Conservation (phyloP, 148 eudicot genomes). For the Nepenthes gracilis region DNA sequence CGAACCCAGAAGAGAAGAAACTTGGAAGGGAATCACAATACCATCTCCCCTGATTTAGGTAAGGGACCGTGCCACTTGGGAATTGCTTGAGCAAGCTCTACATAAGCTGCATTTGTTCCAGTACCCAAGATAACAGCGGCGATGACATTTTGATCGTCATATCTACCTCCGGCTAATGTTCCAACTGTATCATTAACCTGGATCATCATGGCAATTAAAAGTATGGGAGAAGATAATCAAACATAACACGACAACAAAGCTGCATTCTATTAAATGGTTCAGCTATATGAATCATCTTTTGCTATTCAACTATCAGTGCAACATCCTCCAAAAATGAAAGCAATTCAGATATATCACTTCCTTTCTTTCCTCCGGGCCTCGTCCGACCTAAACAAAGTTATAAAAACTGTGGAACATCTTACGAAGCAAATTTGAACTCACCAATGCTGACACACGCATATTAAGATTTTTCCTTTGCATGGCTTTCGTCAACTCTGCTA, state of each 20-base stretch:
- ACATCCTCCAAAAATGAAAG: not conserved
- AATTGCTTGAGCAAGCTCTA: slow-evolving; percentile 80
- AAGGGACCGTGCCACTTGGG: slow-evolving; percentile 88
- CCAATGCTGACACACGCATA: slow-evolving; percentile 96
- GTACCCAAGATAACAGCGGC: slow-evolving; percentile 97
- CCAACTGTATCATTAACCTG: slow-evolving; percentile 98
- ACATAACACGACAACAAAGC: too few species aligned
- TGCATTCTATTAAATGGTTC: too few species aligned
- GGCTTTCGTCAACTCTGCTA: slow-evolving; percentile 73
- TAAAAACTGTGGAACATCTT: not conserved
- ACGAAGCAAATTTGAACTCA: slow-evolving; percentile 12
- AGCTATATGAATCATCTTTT: not conserved
- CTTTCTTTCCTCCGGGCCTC: too few species aligned
- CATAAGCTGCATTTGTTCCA: slow-evolving; percentile 98
- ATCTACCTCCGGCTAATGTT: slow-evolving; percentile 88
- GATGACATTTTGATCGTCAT: slow-evolving; percentile 44
- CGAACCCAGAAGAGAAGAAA: not conserved
- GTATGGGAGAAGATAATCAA: not conserved
- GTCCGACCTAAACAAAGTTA: too few species aligned
- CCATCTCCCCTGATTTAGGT: slow-evolving; percentile 89
- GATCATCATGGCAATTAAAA: not conserved
- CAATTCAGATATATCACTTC: not conserved
- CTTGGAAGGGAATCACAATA: not conserved
- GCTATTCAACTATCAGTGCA: not conserved
- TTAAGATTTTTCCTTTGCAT: slow-evolving; percentile 68